These are phyloP conservation scores for Cryptococcus sp. DNA, from an alignment of 1,284 basidiomycete genomes.

Conservation along the genomic window DNA sequence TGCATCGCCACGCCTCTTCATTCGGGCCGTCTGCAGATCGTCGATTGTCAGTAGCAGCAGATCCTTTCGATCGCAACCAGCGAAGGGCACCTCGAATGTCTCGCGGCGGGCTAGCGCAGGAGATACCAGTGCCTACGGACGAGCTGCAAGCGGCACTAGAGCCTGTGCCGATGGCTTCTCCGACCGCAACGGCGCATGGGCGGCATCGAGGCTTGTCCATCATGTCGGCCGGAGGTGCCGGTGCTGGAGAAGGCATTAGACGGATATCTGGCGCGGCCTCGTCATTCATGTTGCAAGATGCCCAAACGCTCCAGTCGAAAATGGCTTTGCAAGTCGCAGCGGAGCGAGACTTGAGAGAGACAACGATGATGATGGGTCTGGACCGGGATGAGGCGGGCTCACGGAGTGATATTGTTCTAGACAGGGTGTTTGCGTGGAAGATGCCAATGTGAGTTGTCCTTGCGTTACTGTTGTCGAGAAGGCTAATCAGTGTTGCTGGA, in stretches of 20 bases:
- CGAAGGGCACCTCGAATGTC: conserved; percentile 39
- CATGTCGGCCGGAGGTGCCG: conserved; percentile 4
- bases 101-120: conserved; percentile 20
- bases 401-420: conserved; percentile 44
- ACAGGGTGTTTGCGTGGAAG: conserved; percentile 40
- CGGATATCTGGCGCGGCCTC: conserved; percentile 16
- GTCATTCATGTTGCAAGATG: conserved; percentile 36
- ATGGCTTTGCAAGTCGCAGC: conserved; percentile 63
- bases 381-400: conserved; percentile 35
- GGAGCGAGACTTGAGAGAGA: conserved; percentile 49
- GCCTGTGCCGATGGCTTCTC: conserved; percentile 44
- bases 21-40: conserved; percentile 25
- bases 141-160: conserved; percentile 38
- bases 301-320: conserved; percentile 29
- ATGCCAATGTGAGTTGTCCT: conserved; percentile 31
- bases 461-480: conserved; percentile 9
- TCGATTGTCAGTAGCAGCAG: conserved; percentile 24
- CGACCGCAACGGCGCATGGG: conserved; percentile 10
- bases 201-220: conserved; percentile 18
- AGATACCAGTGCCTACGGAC: conserved; percentile 19
- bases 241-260: conserved; percentile 28
- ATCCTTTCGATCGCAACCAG: conserved; percentile 36
- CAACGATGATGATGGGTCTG: conserved; percentile 51
- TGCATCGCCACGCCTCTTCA: conserved; percentile 31
- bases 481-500: neutral